Evolutionary conservation across 2,329 filamentous ascomycete species (phyloP).

Genomic region (Cladosporium colombiae): DNA sequence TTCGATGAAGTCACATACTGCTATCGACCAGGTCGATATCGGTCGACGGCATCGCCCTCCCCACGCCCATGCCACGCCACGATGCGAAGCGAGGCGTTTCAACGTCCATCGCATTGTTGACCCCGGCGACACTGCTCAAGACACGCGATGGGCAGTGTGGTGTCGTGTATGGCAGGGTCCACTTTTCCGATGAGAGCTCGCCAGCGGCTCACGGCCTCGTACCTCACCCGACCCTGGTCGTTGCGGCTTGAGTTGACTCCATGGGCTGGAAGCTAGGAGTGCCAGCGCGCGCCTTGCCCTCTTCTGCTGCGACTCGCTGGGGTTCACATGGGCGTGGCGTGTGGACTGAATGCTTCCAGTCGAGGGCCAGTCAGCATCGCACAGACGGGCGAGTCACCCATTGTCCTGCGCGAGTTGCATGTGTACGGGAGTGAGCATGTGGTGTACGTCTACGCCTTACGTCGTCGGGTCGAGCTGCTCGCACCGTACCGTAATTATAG

Average conservation of each 20-base stretch:
- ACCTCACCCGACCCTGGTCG: slow-evolving; percentile 17
- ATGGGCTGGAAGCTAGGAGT: slow-evolving; percentile 20
- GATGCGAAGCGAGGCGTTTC: slow-evolving; percentile 20
- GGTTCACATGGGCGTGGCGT: slow-evolving; percentile 16
- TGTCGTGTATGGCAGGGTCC: slow-evolving; percentile 8
- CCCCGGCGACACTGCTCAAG: slow-evolving; percentile 8
- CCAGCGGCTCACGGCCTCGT: slow-evolving; percentile 16
- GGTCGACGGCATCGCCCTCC: slow-evolving; percentile 6
- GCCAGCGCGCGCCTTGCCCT: slow-evolving; percentile 19
- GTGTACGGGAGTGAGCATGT: neutral
- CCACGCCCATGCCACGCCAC: slow-evolving; percentile 14
- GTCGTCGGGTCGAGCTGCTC: slow-evolving; percentile 9
- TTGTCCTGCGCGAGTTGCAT: slow-evolving; percentile 14
- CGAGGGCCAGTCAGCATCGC: slow-evolving; percentile 4
- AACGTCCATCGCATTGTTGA: slow-evolving; percentile 16
- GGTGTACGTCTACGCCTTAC: neutral
- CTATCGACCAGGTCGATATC: slow-evolving; percentile 18
- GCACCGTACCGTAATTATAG: slow-evolving; percentile 13
- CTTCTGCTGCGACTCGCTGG: slow-evolving; percentile 12
- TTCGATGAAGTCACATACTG: slow-evolving; percentile 11
- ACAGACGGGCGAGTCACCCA: slow-evolving; percentile 3
- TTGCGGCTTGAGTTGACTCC: slow-evolving; percentile 19
- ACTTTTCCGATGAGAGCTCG: slow-evolving; percentile 16
- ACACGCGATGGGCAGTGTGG: slow-evolving; percentile 16
- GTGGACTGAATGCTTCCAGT: slow-evolving; percentile 11